A percentile compares a stretch with the other conserved stretches of the same genome.
Conservation (phyloP, 1,284 basidiomycete species). For the Ganoderma multipileum region DNA sequence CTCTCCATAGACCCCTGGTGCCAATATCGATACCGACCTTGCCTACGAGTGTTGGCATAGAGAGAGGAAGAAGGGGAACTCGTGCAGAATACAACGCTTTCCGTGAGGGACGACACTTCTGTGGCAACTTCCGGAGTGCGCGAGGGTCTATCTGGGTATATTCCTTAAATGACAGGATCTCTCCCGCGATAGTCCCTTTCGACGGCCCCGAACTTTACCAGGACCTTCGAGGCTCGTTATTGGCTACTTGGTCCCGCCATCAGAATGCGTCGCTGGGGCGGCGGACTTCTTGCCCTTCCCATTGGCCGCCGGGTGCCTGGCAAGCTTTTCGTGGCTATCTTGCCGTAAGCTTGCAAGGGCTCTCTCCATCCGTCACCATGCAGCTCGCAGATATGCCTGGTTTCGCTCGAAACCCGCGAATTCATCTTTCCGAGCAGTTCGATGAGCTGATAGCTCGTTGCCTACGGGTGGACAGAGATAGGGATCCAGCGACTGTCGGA, state of each 20-base stretch:
- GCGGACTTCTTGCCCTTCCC: constrained; percentile 1
- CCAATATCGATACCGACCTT: neutral
- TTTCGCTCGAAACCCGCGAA: neutral
- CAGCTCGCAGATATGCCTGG: neutral
- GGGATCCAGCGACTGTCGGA: constrained; percentile 24
- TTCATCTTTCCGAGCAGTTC: neutral
- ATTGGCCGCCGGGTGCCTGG: constrained; percentile 15
- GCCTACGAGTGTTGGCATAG: neutral
- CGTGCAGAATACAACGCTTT: neutral
- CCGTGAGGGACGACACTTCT: neutral
- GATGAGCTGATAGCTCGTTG: neutral
- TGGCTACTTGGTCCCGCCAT: constrained; percentile 11
- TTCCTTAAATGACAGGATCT: constrained; percentile 23
- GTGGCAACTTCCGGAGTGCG: neutral
- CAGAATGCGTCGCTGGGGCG: constrained; percentile 11
- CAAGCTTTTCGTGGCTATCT: constrained; percentile 11
- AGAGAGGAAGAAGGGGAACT: neutral
- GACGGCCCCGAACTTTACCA: constrained; percentile 19
- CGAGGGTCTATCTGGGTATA: constrained; percentile 2
- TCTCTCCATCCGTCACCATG: neutral
- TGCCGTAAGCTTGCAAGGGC: constrained; percentile 21
- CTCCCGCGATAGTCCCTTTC: constrained; percentile 19
- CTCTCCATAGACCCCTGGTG: neutral
- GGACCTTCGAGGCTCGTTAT: constrained; percentile 7
- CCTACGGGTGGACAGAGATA: constrained; percentile 18